Percentiles rank a stretch among this genome's conserved stretches.
phyloP scores from a whole-genome alignment of 179 eudicot species.

The Camellia oleifera region DNA sequence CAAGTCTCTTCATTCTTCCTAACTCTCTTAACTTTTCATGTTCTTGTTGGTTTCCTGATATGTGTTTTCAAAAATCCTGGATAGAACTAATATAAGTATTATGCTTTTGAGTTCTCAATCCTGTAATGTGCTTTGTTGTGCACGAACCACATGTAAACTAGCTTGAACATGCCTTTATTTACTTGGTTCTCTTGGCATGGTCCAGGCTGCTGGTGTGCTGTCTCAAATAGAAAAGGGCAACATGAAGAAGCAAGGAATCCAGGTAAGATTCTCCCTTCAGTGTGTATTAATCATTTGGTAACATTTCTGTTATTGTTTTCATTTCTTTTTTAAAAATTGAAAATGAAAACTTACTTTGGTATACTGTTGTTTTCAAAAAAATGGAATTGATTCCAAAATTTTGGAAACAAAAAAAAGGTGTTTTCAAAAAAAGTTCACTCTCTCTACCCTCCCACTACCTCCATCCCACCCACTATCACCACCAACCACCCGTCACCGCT shows the following conservation, averaged over 20 bases:
- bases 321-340: too few relatives aligned
- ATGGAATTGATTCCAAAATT: too few relatives aligned
- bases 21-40: neutral
- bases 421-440: too few relatives aligned
- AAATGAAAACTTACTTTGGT: too few relatives aligned
- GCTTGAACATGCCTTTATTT: neutral
- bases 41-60: neutral
- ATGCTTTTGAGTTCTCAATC: neutral
- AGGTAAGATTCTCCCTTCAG: conserved; percentile 39
- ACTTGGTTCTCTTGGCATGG: conserved; percentile 11
- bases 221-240: conserved; percentile 78
- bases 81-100: neutral
- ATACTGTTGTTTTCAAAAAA: too few relatives aligned
- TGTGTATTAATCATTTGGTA: neutral
- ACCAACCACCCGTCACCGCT: too few relatives aligned
- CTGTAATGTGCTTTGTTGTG: neutral
- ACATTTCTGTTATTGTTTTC: too few relatives aligned
- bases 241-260: conserved; percentile 68
- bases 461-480: too few relatives aligned
- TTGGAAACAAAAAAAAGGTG: too few relatives aligned
- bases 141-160: neutral
- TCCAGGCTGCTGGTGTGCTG: conserved; percentile 96
- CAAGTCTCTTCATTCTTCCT: neutral
- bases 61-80: neutral
- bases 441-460: too few relatives aligned